Conservation (phyloP, 768 basidiomycete species). For the Coprinellus micaceus region DNA sequence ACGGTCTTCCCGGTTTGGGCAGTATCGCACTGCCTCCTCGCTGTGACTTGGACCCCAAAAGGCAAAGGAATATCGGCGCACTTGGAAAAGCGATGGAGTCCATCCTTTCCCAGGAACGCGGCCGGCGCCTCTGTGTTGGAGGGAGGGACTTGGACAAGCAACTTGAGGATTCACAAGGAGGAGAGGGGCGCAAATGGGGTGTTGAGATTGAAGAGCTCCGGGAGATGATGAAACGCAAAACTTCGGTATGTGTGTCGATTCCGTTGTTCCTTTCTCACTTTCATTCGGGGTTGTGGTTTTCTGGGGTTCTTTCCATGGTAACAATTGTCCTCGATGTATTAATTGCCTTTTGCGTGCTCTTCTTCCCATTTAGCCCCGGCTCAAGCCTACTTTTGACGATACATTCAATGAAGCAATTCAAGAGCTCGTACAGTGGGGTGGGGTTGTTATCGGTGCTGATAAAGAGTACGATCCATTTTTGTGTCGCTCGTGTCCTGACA, state of each 20-base stretch:
- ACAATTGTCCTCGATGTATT: neutral
- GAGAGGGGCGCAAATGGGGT: conserved; percentile 79
- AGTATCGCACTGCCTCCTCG: conserved; percentile 71
- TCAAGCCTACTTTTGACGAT: conserved; percentile 60
- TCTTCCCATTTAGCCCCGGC: conserved; percentile 41
- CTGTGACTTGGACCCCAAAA: conserved; percentile 73
- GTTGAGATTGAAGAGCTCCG: conserved; percentile 55
- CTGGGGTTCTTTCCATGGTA: conserved; percentile 1
- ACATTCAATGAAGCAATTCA: conserved; percentile 78
- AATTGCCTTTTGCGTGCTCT: neutral
- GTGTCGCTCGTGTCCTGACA: conserved; percentile 10
- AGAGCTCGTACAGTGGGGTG: conserved; percentile 71
- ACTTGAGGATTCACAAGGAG: conserved; percentile 47
- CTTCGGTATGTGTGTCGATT: conserved; percentile 39
- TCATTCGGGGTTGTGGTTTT: too few relatives aligned
- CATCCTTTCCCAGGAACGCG: conserved; percentile 58
- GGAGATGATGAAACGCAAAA: conserved; percentile 54
- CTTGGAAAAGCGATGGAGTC: conserved; percentile 72
- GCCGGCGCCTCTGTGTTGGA: conserved; percentile 61
- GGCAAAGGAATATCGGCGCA: conserved; percentile 68
- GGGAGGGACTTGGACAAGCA: conserved; percentile 27
- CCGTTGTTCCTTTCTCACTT: too few relatives aligned
- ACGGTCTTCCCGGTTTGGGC: conserved; percentile 77
- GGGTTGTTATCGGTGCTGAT: conserved; percentile 64
- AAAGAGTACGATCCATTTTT: conserved; percentile 45